Percentiles rank a stretch among this genome's conserved stretches.
These are phyloP conservation scores for Triticum turgidum DNA, from an alignment of 176 grass and related monocot genomes.

Conservation along the genomic window DNA sequence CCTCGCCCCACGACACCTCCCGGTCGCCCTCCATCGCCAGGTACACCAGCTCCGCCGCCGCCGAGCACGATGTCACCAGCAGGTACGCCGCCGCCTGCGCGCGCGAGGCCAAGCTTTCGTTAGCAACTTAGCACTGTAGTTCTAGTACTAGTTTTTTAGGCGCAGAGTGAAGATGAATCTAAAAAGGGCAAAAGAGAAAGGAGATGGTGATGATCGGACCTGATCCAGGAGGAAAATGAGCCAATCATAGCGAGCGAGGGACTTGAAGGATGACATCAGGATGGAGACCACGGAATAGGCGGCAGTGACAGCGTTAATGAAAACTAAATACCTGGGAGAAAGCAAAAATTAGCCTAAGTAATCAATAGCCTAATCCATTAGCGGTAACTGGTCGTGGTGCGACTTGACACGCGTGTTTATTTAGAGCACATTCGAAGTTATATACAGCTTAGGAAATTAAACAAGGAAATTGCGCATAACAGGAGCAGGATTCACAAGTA, in stretches of 20 bases:
- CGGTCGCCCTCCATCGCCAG: conserved; percentile 61
- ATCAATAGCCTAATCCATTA: background rate
- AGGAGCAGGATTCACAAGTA: background rate
- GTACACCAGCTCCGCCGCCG: conserved; percentile 74
- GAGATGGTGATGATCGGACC: conserved; percentile 25
- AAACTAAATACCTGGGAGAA: conserved; percentile 61
- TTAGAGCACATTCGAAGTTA: background rate
- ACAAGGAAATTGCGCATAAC: background rate
- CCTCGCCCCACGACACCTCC: conserved; percentile 86
- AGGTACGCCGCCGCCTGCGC: conserved; percentile 63
- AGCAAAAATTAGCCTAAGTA: background rate
- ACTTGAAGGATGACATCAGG: conserved; percentile 41
- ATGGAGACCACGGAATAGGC: conserved; percentile 54
- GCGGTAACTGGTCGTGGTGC: background rate
- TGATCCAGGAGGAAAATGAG: conserved; percentile 67
- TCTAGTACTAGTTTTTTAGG: background rate
- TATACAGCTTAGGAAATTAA: background rate
- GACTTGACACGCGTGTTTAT: background rate
- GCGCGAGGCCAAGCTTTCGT: background rate
- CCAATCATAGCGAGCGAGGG: conserved; percentile 47
- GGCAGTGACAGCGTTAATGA: conserved; percentile 60
- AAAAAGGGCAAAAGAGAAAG: background rate
- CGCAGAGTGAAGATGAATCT: background rate
- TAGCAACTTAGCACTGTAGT: background rate
- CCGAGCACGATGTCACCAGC: conserved; percentile 77